Evolutionary conservation across 139 green algal genomes (phyloP).

Genomic region (Asterochloris sp.): DNA sequence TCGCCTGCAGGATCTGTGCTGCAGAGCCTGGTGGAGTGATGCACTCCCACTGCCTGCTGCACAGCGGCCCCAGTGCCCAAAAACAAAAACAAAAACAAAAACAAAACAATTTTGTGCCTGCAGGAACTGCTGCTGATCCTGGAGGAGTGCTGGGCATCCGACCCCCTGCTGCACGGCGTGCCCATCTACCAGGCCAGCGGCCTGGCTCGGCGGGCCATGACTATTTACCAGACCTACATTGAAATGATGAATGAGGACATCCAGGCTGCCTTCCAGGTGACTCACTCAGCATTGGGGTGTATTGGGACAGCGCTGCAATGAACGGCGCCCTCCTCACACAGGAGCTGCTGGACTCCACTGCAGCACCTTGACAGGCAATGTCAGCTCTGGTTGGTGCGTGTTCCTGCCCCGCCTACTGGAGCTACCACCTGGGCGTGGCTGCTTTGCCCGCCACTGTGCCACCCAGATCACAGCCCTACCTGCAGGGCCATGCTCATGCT

Average conservation of each 20-base stretch:
- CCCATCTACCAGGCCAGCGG: slow-evolving; percentile 91
- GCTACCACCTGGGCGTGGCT: neutral
- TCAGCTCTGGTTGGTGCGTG: neutral
- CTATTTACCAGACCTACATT: slow-evolving; percentile 94
- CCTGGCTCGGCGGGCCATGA: slow-evolving; percentile 71
- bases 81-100: neutral
- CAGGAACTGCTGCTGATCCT: slow-evolving; percentile 96
- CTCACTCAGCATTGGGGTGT: neutral
- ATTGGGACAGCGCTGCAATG: too few species aligned
- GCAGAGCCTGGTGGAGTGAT: neutral
- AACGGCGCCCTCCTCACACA: too few species aligned
- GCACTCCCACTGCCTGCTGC: neutral
- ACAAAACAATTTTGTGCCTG: neutral
- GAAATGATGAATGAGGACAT: slow-evolving; percentile 98
- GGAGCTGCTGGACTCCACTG: too few species aligned
- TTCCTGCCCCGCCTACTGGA: neutral
- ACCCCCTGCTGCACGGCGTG: slow-evolving; percentile 81
- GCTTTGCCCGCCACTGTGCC: too few species aligned
- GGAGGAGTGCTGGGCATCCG: slow-evolving; percentile 90
- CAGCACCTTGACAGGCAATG: neutral
- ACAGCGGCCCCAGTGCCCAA: neutral
- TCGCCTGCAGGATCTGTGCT: too few species aligned
- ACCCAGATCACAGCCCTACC: too few species aligned
- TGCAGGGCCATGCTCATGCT: too few species aligned
- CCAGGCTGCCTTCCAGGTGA: slow-evolving; percentile 69